These are phyloP conservation scores for Nicotiana attenuata DNA, from an alignment of 257 asterid genomes.

Conservation along the genomic window DNA sequence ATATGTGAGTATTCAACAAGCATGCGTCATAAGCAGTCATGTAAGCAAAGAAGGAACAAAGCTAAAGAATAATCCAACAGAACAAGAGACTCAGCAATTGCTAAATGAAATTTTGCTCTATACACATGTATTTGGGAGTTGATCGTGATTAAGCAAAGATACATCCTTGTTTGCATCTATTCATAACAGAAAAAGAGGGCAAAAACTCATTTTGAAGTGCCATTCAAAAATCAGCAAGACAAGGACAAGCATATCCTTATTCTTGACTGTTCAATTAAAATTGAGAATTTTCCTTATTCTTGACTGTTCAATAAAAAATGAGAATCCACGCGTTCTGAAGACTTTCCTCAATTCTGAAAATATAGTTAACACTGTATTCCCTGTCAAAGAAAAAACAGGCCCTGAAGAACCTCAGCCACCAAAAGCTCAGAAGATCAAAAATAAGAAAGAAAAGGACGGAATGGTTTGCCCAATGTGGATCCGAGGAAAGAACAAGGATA, in stretches of 20 bases:
- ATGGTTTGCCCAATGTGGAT: background rate
- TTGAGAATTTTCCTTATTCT: background rate
- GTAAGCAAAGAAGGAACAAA: background rate
- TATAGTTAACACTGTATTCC: background rate
- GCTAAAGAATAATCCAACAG: background rate
- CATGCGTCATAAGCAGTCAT: background rate
- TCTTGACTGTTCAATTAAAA: background rate
- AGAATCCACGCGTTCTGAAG: background rate
- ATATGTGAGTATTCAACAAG: background rate
- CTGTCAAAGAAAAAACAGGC: slow-evolving; percentile 1
- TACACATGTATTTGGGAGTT: background rate
- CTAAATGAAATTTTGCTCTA: background rate
- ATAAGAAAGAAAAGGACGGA: background rate
- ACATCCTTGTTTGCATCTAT: background rate
- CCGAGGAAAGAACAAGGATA: background rate
- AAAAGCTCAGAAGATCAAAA: background rate
- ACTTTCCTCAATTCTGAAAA: background rate
- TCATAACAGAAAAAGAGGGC: background rate
- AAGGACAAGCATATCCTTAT: background rate
- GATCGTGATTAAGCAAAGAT: background rate
- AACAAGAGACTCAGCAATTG: background rate
- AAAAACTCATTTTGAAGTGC: background rate
- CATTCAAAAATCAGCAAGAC: background rate
- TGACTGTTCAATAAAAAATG: background rate
- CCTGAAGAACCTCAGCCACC: background rate